phyloP scores from a whole-genome alignment of 805 yeast species.

The Helenozyma rhizophorensis region DNA sequence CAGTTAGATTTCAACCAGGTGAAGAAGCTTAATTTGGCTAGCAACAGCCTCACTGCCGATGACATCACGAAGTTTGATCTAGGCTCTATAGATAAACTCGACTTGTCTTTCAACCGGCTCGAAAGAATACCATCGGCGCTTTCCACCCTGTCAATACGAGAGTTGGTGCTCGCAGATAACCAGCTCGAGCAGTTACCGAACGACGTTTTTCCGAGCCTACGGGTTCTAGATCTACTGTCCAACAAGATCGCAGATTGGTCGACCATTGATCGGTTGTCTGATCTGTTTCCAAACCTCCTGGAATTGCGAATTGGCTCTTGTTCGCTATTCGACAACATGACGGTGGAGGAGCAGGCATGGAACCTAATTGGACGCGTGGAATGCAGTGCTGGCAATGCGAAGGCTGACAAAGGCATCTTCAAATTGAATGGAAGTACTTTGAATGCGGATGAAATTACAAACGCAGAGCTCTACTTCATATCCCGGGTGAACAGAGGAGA shows the following conservation, averaged over 20 bases:
- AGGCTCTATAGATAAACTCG: no score
- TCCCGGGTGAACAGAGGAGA: slow-evolving; percentile 40
- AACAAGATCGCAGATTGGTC: slow-evolving; percentile 48
- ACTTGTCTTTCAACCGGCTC: slow-evolving; percentile 42
- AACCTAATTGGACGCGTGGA: slow-evolving; percentile 44
- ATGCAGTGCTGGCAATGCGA: slow-evolving; percentile 10
- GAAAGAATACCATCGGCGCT: slow-evolving; percentile 3
- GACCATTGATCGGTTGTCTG: slow-evolving; percentile 40
- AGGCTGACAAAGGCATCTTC: background rate
- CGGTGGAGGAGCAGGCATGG: slow-evolving; percentile 29
- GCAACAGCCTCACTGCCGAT: slow-evolving; percentile 25
- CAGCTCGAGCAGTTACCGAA: slow-evolving; percentile 2
- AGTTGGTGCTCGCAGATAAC: background rate
- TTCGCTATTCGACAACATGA: slow-evolving; percentile 38
- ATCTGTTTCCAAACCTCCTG: slow-evolving; percentile 37
- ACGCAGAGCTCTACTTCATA: slow-evolving; percentile 67
- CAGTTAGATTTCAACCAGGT: slow-evolving; percentile 34
- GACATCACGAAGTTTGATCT: slow-evolving; percentile 10
- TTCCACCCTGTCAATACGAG: background rate
- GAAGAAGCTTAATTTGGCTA: slow-evolving; percentile 27
- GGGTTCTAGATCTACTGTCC: slow-evolving; percentile 45
- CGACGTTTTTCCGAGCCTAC: background rate
- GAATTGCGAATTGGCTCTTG: slow-evolving; percentile 50
- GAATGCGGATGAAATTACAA: slow-evolving; percentile 43
- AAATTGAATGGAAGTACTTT: slow-evolving; percentile 58